These are phyloP conservation scores for Hyaloperonospora brassicae DNA, from an alignment of 352 stramenopile species.

Conservation along the genomic window DNA sequence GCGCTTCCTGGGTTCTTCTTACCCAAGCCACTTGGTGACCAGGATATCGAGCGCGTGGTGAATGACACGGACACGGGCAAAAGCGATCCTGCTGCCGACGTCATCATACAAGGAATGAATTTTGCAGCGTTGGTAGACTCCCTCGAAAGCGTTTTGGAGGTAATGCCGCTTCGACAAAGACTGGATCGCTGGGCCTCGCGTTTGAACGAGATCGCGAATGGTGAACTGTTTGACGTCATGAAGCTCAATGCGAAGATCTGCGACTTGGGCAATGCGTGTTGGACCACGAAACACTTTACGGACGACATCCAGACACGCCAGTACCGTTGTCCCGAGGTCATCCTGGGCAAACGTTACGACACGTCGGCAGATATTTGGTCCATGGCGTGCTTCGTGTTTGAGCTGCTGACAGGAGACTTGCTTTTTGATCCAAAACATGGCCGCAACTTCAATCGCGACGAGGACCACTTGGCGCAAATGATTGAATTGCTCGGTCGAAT, in stretches of 20 bases:
- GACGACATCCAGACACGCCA: slow-evolving; percentile 99
- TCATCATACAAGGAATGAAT: slow-evolving; percentile 43
- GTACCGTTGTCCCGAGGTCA: slow-evolving; percentile 97
- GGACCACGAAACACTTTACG: slow-evolving; percentile 98
- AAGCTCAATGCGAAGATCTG: slow-evolving; percentile 86
- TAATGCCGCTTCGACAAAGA: slow-evolving; percentile 27
- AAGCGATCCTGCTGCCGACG: slow-evolving; percentile 7
- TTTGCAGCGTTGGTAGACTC: slow-evolving; percentile 23
- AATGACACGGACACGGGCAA: slow-evolving; percentile 3
- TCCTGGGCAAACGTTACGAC: slow-evolving; percentile 95
- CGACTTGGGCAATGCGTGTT: slow-evolving; percentile 99
- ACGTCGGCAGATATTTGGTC: slow-evolving; percentile 98
- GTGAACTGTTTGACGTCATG: slow-evolving; percentile 51
- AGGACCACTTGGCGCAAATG: slow-evolving; percentile 99
- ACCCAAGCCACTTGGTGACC: slow-evolving; percentile 24
- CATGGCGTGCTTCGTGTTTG: slow-evolving; percentile 98
- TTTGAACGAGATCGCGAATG: slow-evolving; percentile 29
- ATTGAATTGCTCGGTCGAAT: slow-evolving; percentile 97
- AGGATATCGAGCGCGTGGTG: slow-evolving; percentile 11
- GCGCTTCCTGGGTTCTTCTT: slow-evolving; percentile 59
- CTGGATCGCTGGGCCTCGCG: slow-evolving; percentile 36
- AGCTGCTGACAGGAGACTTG: slow-evolving; percentile 98
- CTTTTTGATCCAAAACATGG: slow-evolving; percentile 96
- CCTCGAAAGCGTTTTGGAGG: slow-evolving; percentile 6
- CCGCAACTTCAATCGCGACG: slow-evolving; percentile 77